Evolutionary conservation across 805 yeast species (phyloP), one percentile per base, ranked within the genome.

Genomic region (Candida chauliodis): DNA sequence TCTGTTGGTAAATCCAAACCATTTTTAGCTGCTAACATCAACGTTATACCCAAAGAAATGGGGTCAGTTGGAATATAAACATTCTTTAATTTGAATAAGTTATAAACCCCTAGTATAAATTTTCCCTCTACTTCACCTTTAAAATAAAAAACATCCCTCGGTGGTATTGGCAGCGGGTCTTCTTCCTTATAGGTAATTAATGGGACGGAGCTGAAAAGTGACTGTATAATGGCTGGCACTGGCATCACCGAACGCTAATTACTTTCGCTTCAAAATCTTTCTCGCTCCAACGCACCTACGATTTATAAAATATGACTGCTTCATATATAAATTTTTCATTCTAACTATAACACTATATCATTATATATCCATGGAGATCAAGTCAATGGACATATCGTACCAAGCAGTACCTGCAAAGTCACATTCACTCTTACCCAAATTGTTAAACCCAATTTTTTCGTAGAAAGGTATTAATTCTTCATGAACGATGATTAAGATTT

Each of bases 381-480:
- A 63, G 48, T 69, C 73, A 43, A 69, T 66, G 23, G 68, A 50
- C 62, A 83, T 54, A 52, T 81, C 84, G 46, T 70, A 70, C 90
- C 90, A 84, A 24, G 63, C 59, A 21, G 59, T 73, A 34, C 75
- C 81, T 19, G 77, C 91, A 58, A 71, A 75, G 30, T 63, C 56
- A 51, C 84, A 78, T 17, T 67, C 59, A 46, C 85, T 81, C 36
- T 66, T 66, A 27, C 95, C 97, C 34, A 68, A 66, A 49, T 81
- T 79, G 43, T 69, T 65, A 61, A 91, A 93, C 0, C 96, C 97
- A 26, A 88, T 72, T 49, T 82, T 77, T 51, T 79, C 81, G 64
- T 91, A 91, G 59, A 90, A 90, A 15, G 84, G 81, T 14, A 81
- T 63, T 52, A 88, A 69, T 17, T 72, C 66, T 34, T 78, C 74